phyloP scores from a whole-genome alignment of 495 filamentous ascomycete genomes.

The Talaromyces trachyspermus region DNA sequence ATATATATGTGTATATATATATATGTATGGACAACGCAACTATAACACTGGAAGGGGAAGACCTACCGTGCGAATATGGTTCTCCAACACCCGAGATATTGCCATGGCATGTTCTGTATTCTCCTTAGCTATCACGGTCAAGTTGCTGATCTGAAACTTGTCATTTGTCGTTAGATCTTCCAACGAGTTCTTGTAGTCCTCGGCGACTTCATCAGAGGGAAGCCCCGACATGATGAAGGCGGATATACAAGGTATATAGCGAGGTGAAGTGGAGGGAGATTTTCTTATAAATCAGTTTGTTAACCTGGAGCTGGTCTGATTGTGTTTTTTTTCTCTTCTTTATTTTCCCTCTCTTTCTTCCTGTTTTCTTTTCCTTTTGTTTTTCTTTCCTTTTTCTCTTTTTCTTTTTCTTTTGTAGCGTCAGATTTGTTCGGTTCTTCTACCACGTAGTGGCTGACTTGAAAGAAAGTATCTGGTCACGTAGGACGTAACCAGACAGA shows the following conservation, averaged over 20 bases:
- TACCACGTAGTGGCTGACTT: background rate
- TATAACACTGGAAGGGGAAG: conserved; percentile 6
- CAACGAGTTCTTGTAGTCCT: conserved; percentile 89
- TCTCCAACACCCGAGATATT: conserved; percentile 80
- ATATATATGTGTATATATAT: background rate
- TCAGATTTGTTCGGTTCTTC: background rate
- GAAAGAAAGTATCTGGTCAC: conserved; percentile 6
- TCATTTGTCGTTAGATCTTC: conserved; percentile 85
- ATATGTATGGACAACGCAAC: background rate
- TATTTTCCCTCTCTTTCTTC: conserved; percentile 10
- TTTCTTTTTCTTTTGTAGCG: conserved; percentile 13
- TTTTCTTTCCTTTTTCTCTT: conserved; percentile 12
- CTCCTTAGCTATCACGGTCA: conserved; percentile 93
- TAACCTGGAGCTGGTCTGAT: conserved; percentile 11
- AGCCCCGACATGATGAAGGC: conserved; percentile 60
- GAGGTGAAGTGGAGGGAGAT: conserved; percentile 6
- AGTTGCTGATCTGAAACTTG: conserved; percentile 85
- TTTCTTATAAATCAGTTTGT: no score
- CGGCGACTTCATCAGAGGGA: conserved; percentile 80
- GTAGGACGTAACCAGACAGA: no score
- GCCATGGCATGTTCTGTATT: conserved; percentile 89
- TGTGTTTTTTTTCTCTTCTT: conserved; percentile 9
- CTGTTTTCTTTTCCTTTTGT: conserved; percentile 12
- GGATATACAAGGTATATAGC: conserved; percentile 4
- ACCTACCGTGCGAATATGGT: conserved; percentile 90